Percentiles rank a stretch among this genome's conserved stretches.
phyloP scores from a whole-genome alignment of 1,139 yeast genomes.

The Debaryomyces robertsiae region DNA sequence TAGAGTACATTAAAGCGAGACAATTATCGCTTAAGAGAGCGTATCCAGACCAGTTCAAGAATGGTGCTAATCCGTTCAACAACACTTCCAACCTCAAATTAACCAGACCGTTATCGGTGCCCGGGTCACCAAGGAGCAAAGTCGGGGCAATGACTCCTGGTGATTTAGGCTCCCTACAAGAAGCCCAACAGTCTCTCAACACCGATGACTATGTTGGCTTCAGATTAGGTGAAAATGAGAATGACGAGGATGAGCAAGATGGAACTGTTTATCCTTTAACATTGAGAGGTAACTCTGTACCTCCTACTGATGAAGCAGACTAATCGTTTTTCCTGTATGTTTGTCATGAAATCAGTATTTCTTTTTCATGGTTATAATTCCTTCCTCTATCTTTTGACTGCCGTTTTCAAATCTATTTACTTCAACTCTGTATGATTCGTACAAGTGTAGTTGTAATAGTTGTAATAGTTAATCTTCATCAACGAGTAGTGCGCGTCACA shows the following conservation, averaged over 20 bases:
- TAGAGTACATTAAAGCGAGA: conserved; percentile 94
- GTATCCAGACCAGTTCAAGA: conserved; percentile 81
- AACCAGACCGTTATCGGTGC: conserved; percentile 90
- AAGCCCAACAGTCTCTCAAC: conserved; percentile 70
- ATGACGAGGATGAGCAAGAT: conserved; percentile 45
- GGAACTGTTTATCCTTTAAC: conserved; percentile 43
- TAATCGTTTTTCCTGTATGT: neutral
- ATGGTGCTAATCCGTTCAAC: conserved; percentile 64
- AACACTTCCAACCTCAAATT: conserved; percentile 61
- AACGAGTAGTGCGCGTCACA: conserved; percentile 1
- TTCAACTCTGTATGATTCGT: conserved; percentile 1
- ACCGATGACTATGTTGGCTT: conserved; percentile 84
- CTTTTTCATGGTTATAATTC: neutral
- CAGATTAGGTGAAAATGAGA: conserved; percentile 61
- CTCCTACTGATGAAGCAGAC: conserved; percentile 26
- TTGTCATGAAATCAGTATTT: neutral
- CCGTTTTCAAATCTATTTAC: conserved; percentile 3
- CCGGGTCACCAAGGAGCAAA: conserved; percentile 82
- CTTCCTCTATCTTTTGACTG: conserved; percentile 1
- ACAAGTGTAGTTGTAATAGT: neutral
- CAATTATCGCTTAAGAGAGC: conserved; percentile 91
- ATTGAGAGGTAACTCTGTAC: conserved; percentile 48
- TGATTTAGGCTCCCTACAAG: conserved; percentile 94
- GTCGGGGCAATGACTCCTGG: conserved; percentile 92
- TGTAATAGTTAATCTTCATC: neutral